These are phyloP conservation scores for Asparagopsis taxiformis DNA, from an alignment of 31 red algal genomes.

Conservation along the genomic window DNA sequence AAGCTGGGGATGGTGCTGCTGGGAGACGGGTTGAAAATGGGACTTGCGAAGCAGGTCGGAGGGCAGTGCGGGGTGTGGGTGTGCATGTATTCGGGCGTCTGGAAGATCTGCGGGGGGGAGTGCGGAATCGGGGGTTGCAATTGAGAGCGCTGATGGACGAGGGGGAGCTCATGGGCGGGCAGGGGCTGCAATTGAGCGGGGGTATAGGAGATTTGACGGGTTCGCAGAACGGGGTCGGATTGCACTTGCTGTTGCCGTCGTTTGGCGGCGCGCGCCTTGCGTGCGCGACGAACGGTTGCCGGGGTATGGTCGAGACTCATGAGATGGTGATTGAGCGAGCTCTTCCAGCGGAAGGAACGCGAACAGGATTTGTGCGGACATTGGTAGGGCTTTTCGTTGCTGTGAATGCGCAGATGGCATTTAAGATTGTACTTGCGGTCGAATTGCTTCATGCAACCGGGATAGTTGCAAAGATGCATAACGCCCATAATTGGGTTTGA, in stretches of 20 bases:
- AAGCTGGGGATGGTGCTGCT: no score
- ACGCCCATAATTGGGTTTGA: no score
- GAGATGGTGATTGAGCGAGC: conserved; percentile 60
- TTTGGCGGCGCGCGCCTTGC: conserved; percentile 14
- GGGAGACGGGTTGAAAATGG: no score
- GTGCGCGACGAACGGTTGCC: conserved; percentile 7
- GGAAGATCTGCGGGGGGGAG: no score
- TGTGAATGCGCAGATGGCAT: conserved; percentile 65
- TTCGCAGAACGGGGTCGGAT: no score
- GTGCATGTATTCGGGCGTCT: no score
- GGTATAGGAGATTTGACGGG: not conserved
- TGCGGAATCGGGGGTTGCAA: no score
- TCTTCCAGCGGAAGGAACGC: conserved; percentile 55
- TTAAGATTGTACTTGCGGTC: conserved; percentile 62
- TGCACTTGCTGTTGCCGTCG: not conserved
- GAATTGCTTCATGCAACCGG: conserved; percentile 61
- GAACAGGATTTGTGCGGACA: conserved; percentile 49
- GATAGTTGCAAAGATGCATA: conserved; percentile 28
- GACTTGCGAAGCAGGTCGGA: no score
- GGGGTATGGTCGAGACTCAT: conserved; percentile 47
- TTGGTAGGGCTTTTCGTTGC: conserved; percentile 65
- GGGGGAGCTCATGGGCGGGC: no score
- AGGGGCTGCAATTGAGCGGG: no score
- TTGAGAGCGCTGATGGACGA: no score
- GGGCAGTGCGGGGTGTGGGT: no score